Evolutionary conservation across 2,329 filamentous ascomycete genomes (phyloP).

Genomic region (Neurospora sp.): DNA sequence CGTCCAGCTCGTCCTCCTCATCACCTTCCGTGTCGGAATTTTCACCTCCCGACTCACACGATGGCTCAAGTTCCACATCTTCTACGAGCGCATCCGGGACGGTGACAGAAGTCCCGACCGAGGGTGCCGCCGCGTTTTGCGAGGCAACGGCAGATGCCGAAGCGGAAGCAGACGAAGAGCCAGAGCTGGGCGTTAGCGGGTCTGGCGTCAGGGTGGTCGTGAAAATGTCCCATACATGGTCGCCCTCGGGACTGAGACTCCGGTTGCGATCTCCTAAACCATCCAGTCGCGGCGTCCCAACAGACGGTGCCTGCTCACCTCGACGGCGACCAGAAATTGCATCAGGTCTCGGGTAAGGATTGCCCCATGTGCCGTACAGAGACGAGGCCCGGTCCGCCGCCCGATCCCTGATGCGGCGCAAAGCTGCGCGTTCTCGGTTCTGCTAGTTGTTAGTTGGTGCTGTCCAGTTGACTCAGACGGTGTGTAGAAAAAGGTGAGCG

Average conservation of each 20-base stretch:
- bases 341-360: not conserved
- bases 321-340: not conserved
- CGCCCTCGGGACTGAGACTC: conserved; percentile 64
- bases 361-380: not conserved
- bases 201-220: conserved; percentile 74
- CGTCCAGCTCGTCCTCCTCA: conserved; percentile 27
- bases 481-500: not conserved
- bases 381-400: not conserved
- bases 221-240: conserved; percentile 48
- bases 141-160: conserved; percentile 36
- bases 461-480: not conserved
- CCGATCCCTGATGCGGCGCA: not conserved
- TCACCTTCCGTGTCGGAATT: conserved; percentile 46
- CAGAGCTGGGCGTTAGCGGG: conserved; percentile 66
- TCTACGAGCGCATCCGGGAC: conserved; percentile 29
- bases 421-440: not conserved
- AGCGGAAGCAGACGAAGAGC: conserved; percentile 67
- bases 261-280: conserved; percentile 78
- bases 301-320: conserved; percentile 1
- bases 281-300: conserved; percentile 36
- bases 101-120: conserved; percentile 38
- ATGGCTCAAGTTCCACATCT: conserved; percentile 24
- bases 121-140: conserved; percentile 30
- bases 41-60: conserved; percentile 44
- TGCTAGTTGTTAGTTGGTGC: not conserved